Evolutionary conservation across 129 eudicot species (phyloP), one percentile per base, ranked within the genome.

Genomic region (Kitagawia praeruptora): DNA sequence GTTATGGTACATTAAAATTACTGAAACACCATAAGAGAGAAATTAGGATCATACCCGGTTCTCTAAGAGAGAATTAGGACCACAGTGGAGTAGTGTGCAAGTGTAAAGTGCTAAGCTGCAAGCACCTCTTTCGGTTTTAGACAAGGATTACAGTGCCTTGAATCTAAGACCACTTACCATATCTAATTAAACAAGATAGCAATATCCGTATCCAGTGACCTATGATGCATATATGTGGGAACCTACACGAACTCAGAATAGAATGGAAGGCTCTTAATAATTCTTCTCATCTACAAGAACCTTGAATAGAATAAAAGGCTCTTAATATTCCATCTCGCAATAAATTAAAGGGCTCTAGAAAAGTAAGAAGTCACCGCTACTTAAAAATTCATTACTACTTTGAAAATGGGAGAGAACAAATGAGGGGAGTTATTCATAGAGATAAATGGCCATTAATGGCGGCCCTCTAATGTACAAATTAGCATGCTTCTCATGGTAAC

Each of bases 391-490:
- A 79, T 81, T 81, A 80, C 82, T 79, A 82, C 79, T 77, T 75
- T 73, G 45, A 8, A 76, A 84, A 81, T 80, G 81, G 31, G 76
- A 48, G 80, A 21, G 11, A n/a, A 46, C 45, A 75, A 81, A 66
- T 42, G 42, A 38, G 70, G 41, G 70, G 41, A 70, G 71, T 67
- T 23, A 37, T 48, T 40, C 76, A 74, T 47, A 61, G 82, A 78
- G 81, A 74, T 70, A n/a, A 67, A 76, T 79, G 83, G 77, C 86
- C 79, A 80, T 70, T 16, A 13, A 83, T 27, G 84, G 66, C 51
- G 76, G 72, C 81, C 85, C 83, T 87, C 87, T 51, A 78, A 87
- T 87, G 88, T 86, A 85, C 95, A 81, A 37, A 64, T 81, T 85
- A 45, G 75, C 84, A 54, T 76, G 74, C 71, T 75, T 69, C 76